A percentile compares a stretch with the other conserved stretches of the same genome.
Evolutionary conservation across 495 filamentous ascomycete species (phyloP).

Genomic region (Penicillium canescens): DNA sequence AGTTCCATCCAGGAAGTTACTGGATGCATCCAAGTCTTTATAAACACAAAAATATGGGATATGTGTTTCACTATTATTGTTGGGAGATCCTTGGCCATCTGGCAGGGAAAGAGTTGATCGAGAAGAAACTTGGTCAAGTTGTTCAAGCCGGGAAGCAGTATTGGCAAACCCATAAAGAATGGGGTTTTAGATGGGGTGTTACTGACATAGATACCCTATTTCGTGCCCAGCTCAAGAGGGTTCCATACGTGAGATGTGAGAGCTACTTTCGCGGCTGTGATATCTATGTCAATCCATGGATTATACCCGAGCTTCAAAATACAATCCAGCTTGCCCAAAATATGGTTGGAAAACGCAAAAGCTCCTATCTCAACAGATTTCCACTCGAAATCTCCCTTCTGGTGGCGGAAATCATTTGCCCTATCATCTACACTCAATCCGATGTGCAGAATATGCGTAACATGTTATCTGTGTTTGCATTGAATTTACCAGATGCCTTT

Average conservation of each 20-base stretch:
- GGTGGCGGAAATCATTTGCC: conserved; percentile 3
- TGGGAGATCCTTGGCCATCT: conserved; percentile 11
- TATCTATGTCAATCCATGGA: conserved; percentile 4
- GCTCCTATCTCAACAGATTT: not conserved
- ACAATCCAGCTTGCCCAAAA: not conserved
- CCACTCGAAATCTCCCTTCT: conserved; percentile 8
- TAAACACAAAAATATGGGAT: conserved; percentile 1
- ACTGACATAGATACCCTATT: not conserved
- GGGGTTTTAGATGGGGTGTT: too few relatives aligned
- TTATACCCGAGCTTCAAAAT: conserved; percentile 7
- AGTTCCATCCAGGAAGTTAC: not conserved
- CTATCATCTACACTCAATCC: conserved; percentile 5
- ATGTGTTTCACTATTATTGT: conserved; percentile 7
- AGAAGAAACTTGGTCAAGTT: conserved; percentile 4
- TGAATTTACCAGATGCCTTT: conserved; percentile 3
- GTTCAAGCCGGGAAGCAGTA: conserved; percentile 1
- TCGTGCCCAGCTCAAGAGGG: not conserved
- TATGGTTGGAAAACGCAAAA: not conserved
- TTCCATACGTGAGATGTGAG: not conserved
- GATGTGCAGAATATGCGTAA: conserved; percentile 3
- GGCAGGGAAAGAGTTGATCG: conserved; percentile 3
- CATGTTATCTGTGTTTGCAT: conserved; percentile 6
- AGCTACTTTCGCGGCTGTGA: not conserved
- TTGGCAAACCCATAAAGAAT: not conserved
- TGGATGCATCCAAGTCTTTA: not conserved